Conservation (phyloP, 2,329 filamentous ascomycete genomes). For the Colletotrichum sp. region DNA sequence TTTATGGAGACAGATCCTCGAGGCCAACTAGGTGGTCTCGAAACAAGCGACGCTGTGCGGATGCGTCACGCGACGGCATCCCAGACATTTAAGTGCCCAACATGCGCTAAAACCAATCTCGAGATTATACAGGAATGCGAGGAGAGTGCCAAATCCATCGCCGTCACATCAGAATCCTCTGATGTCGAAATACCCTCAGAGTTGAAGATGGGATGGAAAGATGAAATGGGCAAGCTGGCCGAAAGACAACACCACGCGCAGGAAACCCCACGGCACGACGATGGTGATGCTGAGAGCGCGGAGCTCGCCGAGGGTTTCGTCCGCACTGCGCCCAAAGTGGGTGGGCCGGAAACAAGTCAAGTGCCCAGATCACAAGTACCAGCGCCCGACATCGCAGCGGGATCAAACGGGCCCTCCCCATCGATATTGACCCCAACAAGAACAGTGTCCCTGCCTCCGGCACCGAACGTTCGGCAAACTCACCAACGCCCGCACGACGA, state of each 20-base stretch:
- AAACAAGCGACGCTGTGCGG: slow-evolving; percentile 72
- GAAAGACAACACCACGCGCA: background rate
- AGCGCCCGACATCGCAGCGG: background rate
- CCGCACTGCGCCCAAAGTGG: slow-evolving; percentile 43
- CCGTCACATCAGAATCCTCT: slow-evolving; percentile 30
- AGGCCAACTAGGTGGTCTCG: slow-evolving; percentile 90
- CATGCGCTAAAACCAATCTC: slow-evolving; percentile 73
- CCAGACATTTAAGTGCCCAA: slow-evolving; percentile 68
- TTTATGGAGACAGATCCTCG: slow-evolving; percentile 93
- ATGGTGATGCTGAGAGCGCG: slow-evolving; percentile 46
- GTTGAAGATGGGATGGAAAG: slow-evolving; percentile 72
- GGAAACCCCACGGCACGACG: slow-evolving; percentile 9
- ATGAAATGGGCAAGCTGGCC: slow-evolving; percentile 63
- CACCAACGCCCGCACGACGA: slow-evolving; percentile 34
- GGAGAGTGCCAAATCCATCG: slow-evolving; percentile 51
- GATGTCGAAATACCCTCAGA: slow-evolving; percentile 60
- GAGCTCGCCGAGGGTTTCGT: slow-evolving; percentile 64
- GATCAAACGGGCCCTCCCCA: slow-evolving; percentile 24
- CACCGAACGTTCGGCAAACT: slow-evolving; percentile 11
- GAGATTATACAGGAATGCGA: slow-evolving; percentile 77
- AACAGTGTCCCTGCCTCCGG: slow-evolving; percentile 28
- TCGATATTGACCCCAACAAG: slow-evolving; percentile 31
- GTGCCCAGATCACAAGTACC: background rate
- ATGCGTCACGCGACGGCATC: slow-evolving; percentile 73
- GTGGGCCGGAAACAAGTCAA: background rate